phyloP scores from a whole-genome alignment of 805 yeast species.

The Starmerella stigmatis region DNA sequence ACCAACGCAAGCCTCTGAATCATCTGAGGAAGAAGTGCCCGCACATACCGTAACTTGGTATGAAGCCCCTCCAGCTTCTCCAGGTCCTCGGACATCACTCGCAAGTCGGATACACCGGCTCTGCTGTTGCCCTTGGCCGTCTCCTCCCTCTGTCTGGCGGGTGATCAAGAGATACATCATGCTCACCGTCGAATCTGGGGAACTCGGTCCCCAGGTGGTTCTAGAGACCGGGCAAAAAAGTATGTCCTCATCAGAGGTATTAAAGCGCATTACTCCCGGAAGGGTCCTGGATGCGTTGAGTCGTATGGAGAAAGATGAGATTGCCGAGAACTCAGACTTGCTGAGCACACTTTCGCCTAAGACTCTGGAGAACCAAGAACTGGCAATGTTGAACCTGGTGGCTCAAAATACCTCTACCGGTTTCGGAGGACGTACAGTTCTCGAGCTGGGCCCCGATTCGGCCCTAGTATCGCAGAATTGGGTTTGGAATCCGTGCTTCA shows the following conservation, averaged over 20 bases:
- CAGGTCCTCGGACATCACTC: conserved; percentile 10
- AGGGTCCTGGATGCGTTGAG: conserved; percentile 30
- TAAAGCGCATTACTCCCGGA: background rate
- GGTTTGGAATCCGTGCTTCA: conserved; percentile 40
- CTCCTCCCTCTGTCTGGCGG: no score
- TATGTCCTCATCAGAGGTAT: background rate
- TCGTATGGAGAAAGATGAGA: conserved; percentile 46
- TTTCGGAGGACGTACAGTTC: conserved; percentile 35
- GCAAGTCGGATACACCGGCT: no score
- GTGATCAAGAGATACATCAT: background rate
- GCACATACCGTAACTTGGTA: conserved; percentile 17
- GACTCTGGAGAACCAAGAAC: conserved; percentile 56
- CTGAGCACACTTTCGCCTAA: conserved; percentile 47
- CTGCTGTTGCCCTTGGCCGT: no score
- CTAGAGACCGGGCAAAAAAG: background rate
- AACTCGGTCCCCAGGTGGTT: no score
- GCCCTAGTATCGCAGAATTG: conserved; percentile 26
- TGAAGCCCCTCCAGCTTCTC: conserved; percentile 19
- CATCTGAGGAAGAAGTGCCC: conserved; percentile 22
- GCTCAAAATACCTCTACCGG: conserved; percentile 63
- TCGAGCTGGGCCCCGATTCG: conserved; percentile 54
- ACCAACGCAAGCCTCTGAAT: conserved; percentile 19
- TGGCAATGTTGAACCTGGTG: conserved; percentile 60
- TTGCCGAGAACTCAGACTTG: conserved; percentile 37
- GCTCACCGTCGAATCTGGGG: no score